These are phyloP conservation scores for Erucastrum elatum DNA, from an alignment of 345 rosid species.

Conservation along the genomic window DNA sequence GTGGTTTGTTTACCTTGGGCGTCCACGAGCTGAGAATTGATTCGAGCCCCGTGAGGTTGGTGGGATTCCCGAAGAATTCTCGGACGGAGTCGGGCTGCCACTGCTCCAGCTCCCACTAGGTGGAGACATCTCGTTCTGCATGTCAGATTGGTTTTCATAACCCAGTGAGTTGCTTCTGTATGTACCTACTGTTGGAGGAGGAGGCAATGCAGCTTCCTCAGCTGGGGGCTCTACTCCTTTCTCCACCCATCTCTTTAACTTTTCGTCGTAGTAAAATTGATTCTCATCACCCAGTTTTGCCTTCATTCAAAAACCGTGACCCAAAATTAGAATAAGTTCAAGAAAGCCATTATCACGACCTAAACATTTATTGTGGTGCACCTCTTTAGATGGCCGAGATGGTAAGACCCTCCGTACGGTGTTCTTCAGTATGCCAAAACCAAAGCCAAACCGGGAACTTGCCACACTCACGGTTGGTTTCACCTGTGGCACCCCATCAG, in stretches of 20 bases:
- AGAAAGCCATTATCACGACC: slow-evolving; percentile 9
- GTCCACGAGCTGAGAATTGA: slow-evolving; percentile 91
- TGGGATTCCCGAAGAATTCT: slow-evolving; percentile 66
- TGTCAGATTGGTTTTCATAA: slow-evolving; percentile 51
- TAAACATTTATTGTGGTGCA: slow-evolving; percentile 32
- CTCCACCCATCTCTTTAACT: slow-evolving; percentile 97
- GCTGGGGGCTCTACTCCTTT: slow-evolving; percentile 90
- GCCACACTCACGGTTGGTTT: slow-evolving; percentile 49
- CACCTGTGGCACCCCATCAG: slow-evolving; percentile 51
- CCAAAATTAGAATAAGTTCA: slow-evolving; percentile 30
- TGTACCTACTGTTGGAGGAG: slow-evolving; percentile 77
- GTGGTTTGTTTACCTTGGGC: slow-evolving; percentile 61
- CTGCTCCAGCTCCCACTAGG: slow-evolving; percentile 52
- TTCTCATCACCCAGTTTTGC: slow-evolving; percentile 92
- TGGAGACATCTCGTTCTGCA: slow-evolving; percentile 49
- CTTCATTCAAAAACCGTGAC: slow-evolving; percentile 47
- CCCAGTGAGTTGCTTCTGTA: slow-evolving; percentile 66
- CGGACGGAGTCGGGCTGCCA: slow-evolving; percentile 51
- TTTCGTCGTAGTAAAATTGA: slow-evolving; percentile 88
- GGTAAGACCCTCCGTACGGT: slow-evolving; percentile 77
- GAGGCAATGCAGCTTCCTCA: slow-evolving; percentile 75
- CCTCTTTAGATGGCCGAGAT: slow-evolving; percentile 81
- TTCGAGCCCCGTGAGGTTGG: slow-evolving; percentile 76
- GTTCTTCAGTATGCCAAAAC: slow-evolving; percentile 74
- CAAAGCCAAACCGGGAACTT: slow-evolving; percentile 77